Base-by-base conservation (phyloP, 768 basidiomycete species). In the Phanerochaete sordida region DNA sequence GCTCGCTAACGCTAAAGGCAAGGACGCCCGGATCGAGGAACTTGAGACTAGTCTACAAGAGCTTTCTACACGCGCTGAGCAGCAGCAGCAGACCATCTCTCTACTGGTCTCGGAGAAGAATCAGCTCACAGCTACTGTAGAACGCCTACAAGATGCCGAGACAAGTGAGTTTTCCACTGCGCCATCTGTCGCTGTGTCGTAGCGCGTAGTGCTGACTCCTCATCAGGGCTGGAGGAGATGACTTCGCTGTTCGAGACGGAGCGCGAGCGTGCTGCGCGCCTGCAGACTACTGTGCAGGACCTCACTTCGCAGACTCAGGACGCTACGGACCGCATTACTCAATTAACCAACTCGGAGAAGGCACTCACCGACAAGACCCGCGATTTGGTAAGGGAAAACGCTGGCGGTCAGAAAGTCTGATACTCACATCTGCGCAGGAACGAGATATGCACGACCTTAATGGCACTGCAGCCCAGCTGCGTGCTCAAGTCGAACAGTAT, bases 381-480 rank as follows among this genome's bases (percentile, higher is more conserved):
- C 57, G 87, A 88, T 23, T 79, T 83, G 76, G 86, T 79, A 57
- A 54, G 64, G 52, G n/a, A n/a, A n/a, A n/a, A 28, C 30, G 43
- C 19, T 43, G 19, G 4, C 39, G 39, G 19, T 19, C 7, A 9
- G 39, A 4, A 27, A n/a, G 12, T 31, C 23, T 57, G n/a, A 6
- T 15, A 9, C 21, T 24, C 4, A 19, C 15, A 27, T 21, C 23
- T 11, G 49, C 21, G 11, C 61, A 84, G 93, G 92, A 94, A 70
- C 86, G 90, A 19, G 86, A 93, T 68, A 75, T 92, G 11, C 88
- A 91, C 61, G 74, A 84, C 43, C 76, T 80, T n/a, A 83, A 80
- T 61, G 81, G 79, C 0, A 77, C 82, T 2, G 69, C 82, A 7
- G 74, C 77, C 46, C 85, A 87, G 37, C 71, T 83, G 31, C 82